Conservation (phyloP, 2,329 filamentous ascomycete species). For the Colletotrichum coccodes region DNA sequence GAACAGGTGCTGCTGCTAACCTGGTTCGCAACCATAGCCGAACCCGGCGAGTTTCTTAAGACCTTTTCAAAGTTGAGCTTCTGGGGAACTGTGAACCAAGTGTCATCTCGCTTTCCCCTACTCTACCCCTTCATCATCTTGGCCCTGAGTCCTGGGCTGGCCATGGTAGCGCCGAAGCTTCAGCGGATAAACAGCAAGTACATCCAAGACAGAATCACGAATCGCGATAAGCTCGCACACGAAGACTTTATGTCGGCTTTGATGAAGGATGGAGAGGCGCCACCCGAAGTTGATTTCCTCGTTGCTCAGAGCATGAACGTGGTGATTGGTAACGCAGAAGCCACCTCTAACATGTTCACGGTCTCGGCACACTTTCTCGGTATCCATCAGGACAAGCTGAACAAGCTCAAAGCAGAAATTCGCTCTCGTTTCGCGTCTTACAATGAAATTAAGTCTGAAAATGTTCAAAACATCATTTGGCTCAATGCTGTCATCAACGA, state of each 20-base stretch:
- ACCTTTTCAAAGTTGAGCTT: conserved; percentile 23
- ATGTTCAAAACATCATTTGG: conserved; percentile 31
- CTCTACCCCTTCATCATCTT: conserved; percentile 4
- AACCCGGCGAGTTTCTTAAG: not conserved
- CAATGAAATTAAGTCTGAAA: conserved; percentile 33
- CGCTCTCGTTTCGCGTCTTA: conserved; percentile 35
- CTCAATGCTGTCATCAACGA: conserved; percentile 36
- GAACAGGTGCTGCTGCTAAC: no score
- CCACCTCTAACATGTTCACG: conserved; percentile 26
- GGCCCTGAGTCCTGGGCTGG: not conserved
- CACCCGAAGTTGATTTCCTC: conserved; percentile 1
- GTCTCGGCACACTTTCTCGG: conserved; percentile 4
- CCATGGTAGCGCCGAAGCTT: not conserved
- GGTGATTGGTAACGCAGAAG: not conserved
- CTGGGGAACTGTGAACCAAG: conserved; percentile 14
- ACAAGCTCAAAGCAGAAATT: conserved; percentile 31
- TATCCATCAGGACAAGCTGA: not conserved
- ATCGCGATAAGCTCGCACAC: not conserved
- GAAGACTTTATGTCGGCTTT: not conserved
- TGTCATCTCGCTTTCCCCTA: conserved; percentile 2
- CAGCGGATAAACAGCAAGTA: conserved; percentile 3
- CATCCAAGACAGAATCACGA: not conserved
- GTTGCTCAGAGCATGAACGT: conserved; percentile 6
- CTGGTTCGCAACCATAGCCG: not conserved
- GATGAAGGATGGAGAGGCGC: not conserved